Percentiles rank a stretch among this genome's conserved stretches.
Conservation (phyloP, 2,329 filamentous ascomycete genomes). For the Penicillium paneum region DNA sequence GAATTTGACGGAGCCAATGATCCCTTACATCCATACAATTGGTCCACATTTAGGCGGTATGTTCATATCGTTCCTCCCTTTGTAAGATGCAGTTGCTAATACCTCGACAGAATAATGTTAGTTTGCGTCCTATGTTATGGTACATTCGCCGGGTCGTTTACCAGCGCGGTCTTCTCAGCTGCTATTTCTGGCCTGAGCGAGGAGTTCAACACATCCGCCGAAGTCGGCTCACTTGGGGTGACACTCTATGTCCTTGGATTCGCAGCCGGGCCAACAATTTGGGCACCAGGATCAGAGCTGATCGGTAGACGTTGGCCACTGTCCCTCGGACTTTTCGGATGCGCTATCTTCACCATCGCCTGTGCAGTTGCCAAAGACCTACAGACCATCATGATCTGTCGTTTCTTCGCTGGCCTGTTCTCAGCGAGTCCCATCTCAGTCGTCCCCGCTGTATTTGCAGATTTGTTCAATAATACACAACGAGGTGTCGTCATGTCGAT, state of each 20-base stretch:
- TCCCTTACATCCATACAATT: conserved; percentile 53
- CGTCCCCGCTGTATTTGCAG: conserved; percentile 43
- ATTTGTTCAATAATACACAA: conserved; percentile 49
- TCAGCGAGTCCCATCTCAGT: conserved; percentile 43
- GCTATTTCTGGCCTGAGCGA: conserved; percentile 57
- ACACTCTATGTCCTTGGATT: conserved; percentile 48
- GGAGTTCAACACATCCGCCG: conserved; percentile 47
- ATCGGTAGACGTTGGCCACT: conserved; percentile 55
- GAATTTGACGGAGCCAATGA: conserved; percentile 55
- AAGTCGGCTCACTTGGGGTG: conserved; percentile 43
- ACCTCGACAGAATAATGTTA: neutral
- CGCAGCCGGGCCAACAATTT: conserved; percentile 54
- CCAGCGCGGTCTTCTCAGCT: conserved; percentile 64
- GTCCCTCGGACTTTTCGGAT: conserved; percentile 38
- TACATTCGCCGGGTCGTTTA: conserved; percentile 35
- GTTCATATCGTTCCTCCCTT: neutral
- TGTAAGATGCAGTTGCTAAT: neutral
- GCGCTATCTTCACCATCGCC: conserved; percentile 44
- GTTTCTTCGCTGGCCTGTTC: conserved; percentile 48
- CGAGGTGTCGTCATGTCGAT: conserved; percentile 44
- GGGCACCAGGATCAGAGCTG: conserved; percentile 59
- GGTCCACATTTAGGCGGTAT: conserved; percentile 47
- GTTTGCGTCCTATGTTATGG: conserved; percentile 9
- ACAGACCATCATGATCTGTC: conserved; percentile 40
- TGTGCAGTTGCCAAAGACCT: conserved; percentile 39